phyloP scores from a whole-genome alignment of 1,284 basidiomycete genomes.

The Salmacisia buchloeana region DNA sequence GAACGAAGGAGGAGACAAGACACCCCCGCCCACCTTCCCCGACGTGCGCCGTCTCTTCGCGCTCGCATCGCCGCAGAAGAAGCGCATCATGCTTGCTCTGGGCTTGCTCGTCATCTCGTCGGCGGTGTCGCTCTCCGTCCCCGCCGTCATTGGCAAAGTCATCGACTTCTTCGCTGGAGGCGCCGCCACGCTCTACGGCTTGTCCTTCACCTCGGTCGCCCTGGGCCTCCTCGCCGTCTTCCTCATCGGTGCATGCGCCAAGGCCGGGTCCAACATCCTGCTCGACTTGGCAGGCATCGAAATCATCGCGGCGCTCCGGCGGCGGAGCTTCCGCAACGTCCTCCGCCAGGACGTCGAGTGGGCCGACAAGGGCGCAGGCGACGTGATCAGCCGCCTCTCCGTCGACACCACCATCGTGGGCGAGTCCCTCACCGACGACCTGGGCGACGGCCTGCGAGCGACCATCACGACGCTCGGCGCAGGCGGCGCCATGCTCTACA shows the following conservation, averaged over 20 bases:
- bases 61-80: conserved; percentile 43
- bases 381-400: conserved; percentile 83
- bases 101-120: conserved; percentile 51
- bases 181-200: conserved; percentile 33
- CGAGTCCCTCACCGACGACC: conserved; percentile 63
- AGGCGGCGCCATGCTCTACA: conserved; percentile 94
- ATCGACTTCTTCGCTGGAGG: conserved; percentile 48
- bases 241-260: conserved; percentile 77
- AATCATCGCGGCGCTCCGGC: conserved; percentile 81
- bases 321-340: conserved; percentile 73
- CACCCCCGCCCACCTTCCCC: conserved; percentile 34
- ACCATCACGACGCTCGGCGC: conserved; percentile 38
- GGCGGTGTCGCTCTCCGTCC: conserved; percentile 64
- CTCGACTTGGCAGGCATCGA: conserved; percentile 73
- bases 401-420: conserved; percentile 91
- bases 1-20: not conserved
- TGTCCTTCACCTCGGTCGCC: conserved; percentile 76
- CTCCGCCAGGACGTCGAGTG: conserved; percentile 71
- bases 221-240: conserved; percentile 71
- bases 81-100: conserved; percentile 36
- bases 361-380: conserved; percentile 86
- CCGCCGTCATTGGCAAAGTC: conserved; percentile 47
- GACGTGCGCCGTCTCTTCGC: conserved; percentile 39
- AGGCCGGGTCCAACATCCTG: conserved; percentile 84
- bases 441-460: conserved; percentile 41